Conservation (phyloP, 2,329 filamentous ascomycete species). For the Fusarium dlaminii region DNA sequence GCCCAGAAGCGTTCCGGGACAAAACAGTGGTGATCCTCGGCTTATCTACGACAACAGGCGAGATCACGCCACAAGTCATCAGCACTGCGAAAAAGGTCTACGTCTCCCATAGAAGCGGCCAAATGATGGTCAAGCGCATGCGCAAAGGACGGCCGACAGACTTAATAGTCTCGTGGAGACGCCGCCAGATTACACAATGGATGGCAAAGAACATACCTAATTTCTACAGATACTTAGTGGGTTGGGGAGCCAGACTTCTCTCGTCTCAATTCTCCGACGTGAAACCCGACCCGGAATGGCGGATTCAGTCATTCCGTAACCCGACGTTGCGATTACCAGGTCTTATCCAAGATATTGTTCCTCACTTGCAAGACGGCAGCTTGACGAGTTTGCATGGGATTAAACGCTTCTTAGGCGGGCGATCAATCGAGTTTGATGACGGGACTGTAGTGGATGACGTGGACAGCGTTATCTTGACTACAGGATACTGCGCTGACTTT, state of each 20-base stretch:
- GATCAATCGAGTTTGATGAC: conserved; percentile 24
- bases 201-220: conserved; percentile 1
- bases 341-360: conserved; percentile 10
- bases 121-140: conserved; percentile 8
- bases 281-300: conserved; percentile 12
- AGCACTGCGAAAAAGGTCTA: conserved; percentile 12
- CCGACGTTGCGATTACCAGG: conserved; percentile 5
- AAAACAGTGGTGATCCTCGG: conserved; percentile 19
- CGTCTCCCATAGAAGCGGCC: conserved; percentile 15
- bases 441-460: conserved; percentile 11
- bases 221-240: neutral
- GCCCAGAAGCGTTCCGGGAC: neutral
- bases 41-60: conserved; percentile 6
- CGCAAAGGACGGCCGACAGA: conserved; percentile 11
- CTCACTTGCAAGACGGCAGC: neutral
- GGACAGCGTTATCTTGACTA: conserved; percentile 17
- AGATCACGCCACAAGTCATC: conserved; percentile 1
- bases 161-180: conserved; percentile 11
- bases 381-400: conserved; percentile 18
- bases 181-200: conserved; percentile 14
- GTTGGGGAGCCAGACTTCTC: neutral
- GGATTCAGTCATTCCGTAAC: conserved; percentile 2
- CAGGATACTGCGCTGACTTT: conserved; percentile 6
- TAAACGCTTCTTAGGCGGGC: neutral
- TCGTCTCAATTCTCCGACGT: neutral